Conservation (phyloP, 1,284 basidiomycete genomes). For the Sporisorium exsertum region DNA sequence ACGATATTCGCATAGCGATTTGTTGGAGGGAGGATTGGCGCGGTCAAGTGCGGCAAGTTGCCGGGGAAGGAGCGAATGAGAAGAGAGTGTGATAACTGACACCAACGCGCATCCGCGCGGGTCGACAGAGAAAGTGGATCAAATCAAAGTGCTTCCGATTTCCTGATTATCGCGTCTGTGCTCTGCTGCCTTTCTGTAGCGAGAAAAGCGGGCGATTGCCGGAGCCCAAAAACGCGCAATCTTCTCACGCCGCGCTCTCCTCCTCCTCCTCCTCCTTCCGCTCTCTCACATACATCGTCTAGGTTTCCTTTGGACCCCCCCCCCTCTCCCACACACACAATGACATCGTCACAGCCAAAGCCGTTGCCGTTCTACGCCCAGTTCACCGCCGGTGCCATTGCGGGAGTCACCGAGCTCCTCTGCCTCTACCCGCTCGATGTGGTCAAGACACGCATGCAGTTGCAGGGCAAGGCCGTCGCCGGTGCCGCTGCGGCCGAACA, state of each 20-base stretch:
- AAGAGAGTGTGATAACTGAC: constrained; percentile 3
- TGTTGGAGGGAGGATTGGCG: too few species aligned
- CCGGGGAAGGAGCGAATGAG: constrained; percentile 8
- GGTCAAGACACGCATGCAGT: constrained; percentile 96
- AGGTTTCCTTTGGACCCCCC: too few species aligned
- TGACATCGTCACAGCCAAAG: constrained; percentile 38
- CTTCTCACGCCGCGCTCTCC: too few species aligned
- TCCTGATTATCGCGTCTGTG: too few species aligned
- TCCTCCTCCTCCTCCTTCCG: neutral
- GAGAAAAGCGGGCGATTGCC: constrained; percentile 7
- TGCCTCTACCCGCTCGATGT: constrained; percentile 84
- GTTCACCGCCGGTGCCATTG: constrained; percentile 89
- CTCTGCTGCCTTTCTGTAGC: too few species aligned
- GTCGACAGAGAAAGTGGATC: too few species aligned
- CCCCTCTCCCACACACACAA: too few species aligned
- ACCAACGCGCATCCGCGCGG: too few species aligned
- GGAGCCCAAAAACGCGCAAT: too few species aligned
- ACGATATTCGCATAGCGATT: too few species aligned
- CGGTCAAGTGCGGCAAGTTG: constrained; percentile 4
- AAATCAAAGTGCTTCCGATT: too few species aligned
- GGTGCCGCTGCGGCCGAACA: constrained; percentile 58
- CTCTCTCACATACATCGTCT: constrained; percentile 1
- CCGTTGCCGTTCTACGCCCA: constrained; percentile 83
- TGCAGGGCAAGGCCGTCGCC: constrained; percentile 81
- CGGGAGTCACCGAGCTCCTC: constrained; percentile 84